These are phyloP conservation scores for Colletotrichum incanum DNA, from an alignment of 2,329 filamentous ascomycete species.

Conservation along the genomic window DNA sequence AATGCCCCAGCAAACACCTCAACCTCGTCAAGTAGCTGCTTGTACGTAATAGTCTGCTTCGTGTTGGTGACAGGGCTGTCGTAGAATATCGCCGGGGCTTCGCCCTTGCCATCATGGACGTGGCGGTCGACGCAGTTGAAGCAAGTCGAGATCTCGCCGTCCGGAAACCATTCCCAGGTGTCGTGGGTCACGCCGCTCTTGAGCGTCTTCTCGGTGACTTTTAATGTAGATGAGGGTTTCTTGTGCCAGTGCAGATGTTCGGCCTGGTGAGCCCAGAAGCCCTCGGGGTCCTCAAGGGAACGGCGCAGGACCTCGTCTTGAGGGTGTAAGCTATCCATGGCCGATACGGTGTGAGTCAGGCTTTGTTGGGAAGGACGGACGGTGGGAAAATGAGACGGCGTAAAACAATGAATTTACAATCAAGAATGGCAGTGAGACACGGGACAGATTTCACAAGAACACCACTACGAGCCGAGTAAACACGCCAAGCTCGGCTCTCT, in stretches of 20 bases:
- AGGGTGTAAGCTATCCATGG: conserved; percentile 51
- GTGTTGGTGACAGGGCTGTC: conserved; percentile 86
- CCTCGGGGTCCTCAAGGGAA: conserved; percentile 78
- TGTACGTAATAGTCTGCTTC: conserved; percentile 83
- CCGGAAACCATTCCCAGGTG: conserved; percentile 92
- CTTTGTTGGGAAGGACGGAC: not conserved
- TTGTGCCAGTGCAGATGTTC: conserved; percentile 86
- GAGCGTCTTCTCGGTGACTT: conserved; percentile 74
- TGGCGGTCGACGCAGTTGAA: conserved; percentile 95
- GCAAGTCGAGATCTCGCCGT: conserved; percentile 89
- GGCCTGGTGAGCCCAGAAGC: conserved; percentile 85
- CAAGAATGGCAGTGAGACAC: not conserved
- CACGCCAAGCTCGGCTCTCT: conserved; percentile 18
- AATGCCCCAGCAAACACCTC: conserved; percentile 87
- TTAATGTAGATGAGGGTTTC: conserved; percentile 76
- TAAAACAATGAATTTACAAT: too few relatives aligned
- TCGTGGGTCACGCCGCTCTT: conserved; percentile 75
- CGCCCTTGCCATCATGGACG: conserved; percentile 83
- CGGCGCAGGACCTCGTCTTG: conserved; percentile 67
- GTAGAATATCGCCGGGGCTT: conserved; percentile 84
- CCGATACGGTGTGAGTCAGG: not conserved
- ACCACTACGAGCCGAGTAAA: not conserved
- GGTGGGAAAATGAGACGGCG: not conserved
- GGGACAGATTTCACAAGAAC: not conserved
- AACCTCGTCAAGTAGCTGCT: conserved; percentile 82